A percentile compares a stretch with the other conserved stretches of the same genome.
Evolutionary conservation across 2,329 filamentous ascomycete genomes (phyloP).

Genomic region (Plectosphaerella cucumerina): DNA sequence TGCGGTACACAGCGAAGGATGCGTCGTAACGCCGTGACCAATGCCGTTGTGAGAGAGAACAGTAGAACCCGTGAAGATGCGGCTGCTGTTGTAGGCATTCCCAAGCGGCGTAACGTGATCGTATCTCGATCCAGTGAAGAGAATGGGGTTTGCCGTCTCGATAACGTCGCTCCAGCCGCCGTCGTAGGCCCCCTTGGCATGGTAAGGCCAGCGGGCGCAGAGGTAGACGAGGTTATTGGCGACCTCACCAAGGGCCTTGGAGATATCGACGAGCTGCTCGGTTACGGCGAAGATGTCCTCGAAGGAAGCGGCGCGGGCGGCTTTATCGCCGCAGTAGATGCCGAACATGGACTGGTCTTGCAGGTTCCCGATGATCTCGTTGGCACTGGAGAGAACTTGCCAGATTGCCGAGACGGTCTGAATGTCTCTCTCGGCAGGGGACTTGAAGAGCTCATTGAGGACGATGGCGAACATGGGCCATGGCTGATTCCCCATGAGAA

Average conservation of each 20-base stretch:
- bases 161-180: neutral
- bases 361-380: neutral
- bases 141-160: neutral
- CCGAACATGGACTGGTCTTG: constrained; percentile 3
- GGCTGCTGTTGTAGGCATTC: neutral
- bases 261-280: neutral
- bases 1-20: neutral
- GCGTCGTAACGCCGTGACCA: neutral
- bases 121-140: neutral
- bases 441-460: neutral
- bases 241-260: constrained; percentile 2
- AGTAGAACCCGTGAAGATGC: neutral
- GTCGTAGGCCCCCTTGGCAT: neutral
- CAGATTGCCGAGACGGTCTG: neutral
- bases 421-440: neutral
- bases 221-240: neutral
- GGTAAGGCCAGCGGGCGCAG: constrained; percentile 1
- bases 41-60: neutral
- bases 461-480: constrained; percentile 9
- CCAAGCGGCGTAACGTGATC: neutral
- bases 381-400: neutral
- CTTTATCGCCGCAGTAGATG: constrained; percentile 15
- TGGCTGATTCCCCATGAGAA: neutral
- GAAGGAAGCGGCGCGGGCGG: neutral
- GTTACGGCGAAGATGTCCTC: neutral